Evolutionary conservation across 805 yeast genomes (phyloP), one percentile per base, ranked within the genome.

Genomic region (Candida berthetii): DNA sequence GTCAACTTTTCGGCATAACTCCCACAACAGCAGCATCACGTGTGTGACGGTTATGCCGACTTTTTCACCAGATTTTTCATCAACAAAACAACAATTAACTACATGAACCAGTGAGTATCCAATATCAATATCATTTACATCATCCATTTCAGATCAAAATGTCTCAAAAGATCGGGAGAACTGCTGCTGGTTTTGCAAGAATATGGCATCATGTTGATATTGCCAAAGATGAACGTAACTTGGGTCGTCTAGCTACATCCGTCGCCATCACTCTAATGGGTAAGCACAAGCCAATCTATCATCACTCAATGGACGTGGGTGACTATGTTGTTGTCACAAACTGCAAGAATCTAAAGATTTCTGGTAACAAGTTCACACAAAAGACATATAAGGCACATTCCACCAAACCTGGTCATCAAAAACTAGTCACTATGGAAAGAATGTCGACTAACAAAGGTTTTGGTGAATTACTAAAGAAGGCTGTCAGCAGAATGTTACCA

Each of bases 241-340:
- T 93, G 37, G 99, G 99, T 59, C 82, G 98, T 58, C 63, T 93
- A 43, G 98, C 99, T 4, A 72, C 96, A 1, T 74, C 82, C 43
- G 89, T 93, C 42, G 97, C 99, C 20, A 71, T 80, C 25, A 81
- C 93, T 0, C 72, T 93, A 34, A 88, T 86, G 65, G 99, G 99
- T n/a, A 93, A 93, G 62, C 97, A 93, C 68, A 93, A 93, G 69
- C 99, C 99, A 4, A 76, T 88, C 0, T 83, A 66, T 49, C 87
- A 89, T 54, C 78, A 77, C 24, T 74, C 83, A 8, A 57, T 84
- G 60, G 99, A 93, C 65, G 79, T 82, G 48, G 99, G 99, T 13
- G 99, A 93, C 64, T 93, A 90, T 57, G 97, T 93, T 11, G 98
- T 93, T 11, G 96, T 91, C 2, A 85, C 97, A 13, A 95, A 93